These are phyloP conservation scores for Fagopyrum homotropicum DNA, from an alignment of 148 eudicot species.

Conservation along the genomic window DNA sequence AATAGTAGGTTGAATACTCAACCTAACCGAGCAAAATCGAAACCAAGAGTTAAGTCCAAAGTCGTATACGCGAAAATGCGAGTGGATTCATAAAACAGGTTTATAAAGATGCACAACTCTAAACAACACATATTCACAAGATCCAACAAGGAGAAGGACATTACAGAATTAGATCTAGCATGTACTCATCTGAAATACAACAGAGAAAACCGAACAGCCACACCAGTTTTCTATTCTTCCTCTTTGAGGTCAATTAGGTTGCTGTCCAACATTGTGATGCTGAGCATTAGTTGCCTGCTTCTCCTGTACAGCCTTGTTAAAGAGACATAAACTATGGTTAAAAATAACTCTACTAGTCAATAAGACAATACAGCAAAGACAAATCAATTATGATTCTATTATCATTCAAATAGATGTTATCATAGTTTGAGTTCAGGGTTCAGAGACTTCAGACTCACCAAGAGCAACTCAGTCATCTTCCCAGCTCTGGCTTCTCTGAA, in stretches of 20 bases:
- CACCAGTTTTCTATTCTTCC: neutral
- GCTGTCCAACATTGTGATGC: slow-evolving; percentile 25
- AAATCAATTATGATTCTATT: neutral
- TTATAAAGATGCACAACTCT: neutral
- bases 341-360: neutral
- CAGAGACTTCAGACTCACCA: slow-evolving; percentile 38
- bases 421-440: neutral
- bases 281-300: slow-evolving; percentile 30
- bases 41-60: neutral
- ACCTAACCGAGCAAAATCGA: neutral
- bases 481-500: slow-evolving; percentile 48
- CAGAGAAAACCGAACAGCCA: neutral
- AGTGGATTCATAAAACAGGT: neutral
- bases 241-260: slow-evolving; percentile 9
- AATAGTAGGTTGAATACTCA: no score
- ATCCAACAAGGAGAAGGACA: neutral
- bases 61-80: neutral
- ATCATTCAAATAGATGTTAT: neutral
- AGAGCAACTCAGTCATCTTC: slow-evolving; percentile 77
- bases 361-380: neutral
- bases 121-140: slow-evolving; percentile 7
- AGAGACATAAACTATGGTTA: neutral
- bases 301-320: slow-evolving; percentile 68
- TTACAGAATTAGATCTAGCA: neutral
- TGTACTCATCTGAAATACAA: slow-evolving; percentile 1